Base-by-base conservation (phyloP, 2,329 filamentous ascomycete genomes). In the Clathrospora elynae region DNA sequence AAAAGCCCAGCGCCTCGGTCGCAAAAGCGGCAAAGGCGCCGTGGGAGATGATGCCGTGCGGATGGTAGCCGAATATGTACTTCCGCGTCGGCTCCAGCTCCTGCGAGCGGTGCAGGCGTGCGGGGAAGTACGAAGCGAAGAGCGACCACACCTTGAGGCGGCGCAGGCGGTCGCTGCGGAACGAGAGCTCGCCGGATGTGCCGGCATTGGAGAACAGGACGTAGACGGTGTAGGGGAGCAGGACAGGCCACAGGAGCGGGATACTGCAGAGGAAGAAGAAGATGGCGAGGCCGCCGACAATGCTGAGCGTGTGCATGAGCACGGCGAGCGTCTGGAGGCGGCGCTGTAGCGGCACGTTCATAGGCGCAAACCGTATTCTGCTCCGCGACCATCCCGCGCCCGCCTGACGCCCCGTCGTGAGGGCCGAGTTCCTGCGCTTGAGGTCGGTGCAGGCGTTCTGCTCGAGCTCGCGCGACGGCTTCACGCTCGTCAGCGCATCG, bases 61-160 rank as follows among this genome's bases (percentile, higher is more conserved):
- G 93, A 62, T 97, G 93, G 70, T 97, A 97, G 30, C 92, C 92
- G 61, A 99, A 90, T 51, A 99, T 90, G 73, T 97, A 99, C 71
- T 95, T 96, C 51, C 90, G 80, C 1, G 86, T 90, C 0, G 90
- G 81, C 14, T 87, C 81, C 5, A 99, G 81, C 42, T 86, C 79
- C 54, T 87, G 81, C 3, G 89, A 93, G 54, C 93, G 89, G 74
- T 97, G 90, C 25, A 99, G 79, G 42, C 81, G 82, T 33, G 90
- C 89, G 3, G 93, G 93, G 65, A 95, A 99, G 75, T 97, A 99
- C 11, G 84, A 88, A 17, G 88, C 90, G 66, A 96, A 97, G 31
- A 95, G 81, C 24, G 81, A 87, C 92, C 92, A 99, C 30, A 95
- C 73, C 19, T 82, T 82, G 34, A 87, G 79, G 9, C 80, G 82